Conservation (phyloP, 805 yeast genomes). For the Candida caryicola region DNA sequence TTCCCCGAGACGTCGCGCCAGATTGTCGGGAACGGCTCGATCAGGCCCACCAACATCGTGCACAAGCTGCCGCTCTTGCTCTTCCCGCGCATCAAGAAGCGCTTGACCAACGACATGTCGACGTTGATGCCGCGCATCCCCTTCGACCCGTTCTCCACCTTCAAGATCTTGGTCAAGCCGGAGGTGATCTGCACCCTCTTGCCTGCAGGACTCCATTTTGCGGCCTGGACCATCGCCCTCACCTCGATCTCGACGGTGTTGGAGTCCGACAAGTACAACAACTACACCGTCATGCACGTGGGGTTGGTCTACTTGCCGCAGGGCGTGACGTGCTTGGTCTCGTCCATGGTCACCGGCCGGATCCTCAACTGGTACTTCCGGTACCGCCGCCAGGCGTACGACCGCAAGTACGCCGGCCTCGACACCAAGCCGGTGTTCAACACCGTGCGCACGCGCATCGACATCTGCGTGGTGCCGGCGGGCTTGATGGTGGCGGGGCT, state of each 20-base stretch:
- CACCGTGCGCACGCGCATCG: conserved; percentile 52
- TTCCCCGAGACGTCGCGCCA: conserved; percentile 77
- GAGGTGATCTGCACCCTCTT: conserved; percentile 49
- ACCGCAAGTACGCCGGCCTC: conserved; percentile 19
- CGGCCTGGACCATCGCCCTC: conserved; percentile 67
- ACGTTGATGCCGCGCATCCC: conserved; percentile 7
- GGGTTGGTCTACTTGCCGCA: conserved; percentile 75
- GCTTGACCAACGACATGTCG: conserved; percentile 9
- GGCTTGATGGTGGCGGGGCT: conserved; percentile 39
- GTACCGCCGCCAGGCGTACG: conserved; percentile 17
- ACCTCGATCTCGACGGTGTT: conserved; percentile 64
- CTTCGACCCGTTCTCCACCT: conserved; percentile 23
- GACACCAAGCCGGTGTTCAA: conserved; percentile 39
- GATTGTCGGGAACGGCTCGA: conserved; percentile 75
- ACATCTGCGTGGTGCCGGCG: conserved; percentile 41
- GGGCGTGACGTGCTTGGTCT: conserved; percentile 62
- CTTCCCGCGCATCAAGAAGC: conserved; percentile 9
- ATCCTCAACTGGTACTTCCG: conserved; percentile 52
- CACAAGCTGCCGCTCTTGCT: conserved; percentile 47
- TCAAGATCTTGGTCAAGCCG: conserved; percentile 40
- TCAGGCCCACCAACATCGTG: conserved; percentile 43
- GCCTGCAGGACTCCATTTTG: conserved; percentile 61
- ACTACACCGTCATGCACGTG: conserved; percentile 52
- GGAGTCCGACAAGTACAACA: conserved; percentile 40
- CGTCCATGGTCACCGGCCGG: conserved; percentile 59